phyloP scores from a whole-genome alignment of 1,139 yeast species.

The Saccharomyces pastorianus region DNA sequence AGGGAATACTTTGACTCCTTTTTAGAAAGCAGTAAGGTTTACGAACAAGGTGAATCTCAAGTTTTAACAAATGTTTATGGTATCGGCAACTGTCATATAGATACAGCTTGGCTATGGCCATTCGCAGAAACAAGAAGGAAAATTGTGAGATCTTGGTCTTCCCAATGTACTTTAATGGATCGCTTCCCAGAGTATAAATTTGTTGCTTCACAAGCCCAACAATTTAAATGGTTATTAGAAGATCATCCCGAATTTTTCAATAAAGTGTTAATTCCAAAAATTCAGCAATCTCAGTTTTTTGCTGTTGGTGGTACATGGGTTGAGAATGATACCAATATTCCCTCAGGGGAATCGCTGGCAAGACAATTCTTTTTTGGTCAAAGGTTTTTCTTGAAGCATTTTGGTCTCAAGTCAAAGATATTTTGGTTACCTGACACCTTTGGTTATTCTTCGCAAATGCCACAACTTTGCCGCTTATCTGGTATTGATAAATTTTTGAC shows the following conservation, averaged over 20 bases:
- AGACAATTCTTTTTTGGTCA: conserved; percentile 90
- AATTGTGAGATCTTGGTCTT: conserved; percentile 90
- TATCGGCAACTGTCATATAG: conserved; percentile 93
- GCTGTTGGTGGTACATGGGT: conserved; percentile 98
- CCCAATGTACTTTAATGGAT: conserved; percentile 78
- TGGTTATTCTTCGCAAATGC: conserved; percentile 92
- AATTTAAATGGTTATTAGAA: conserved; percentile 79
- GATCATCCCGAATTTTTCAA: conserved; percentile 77
- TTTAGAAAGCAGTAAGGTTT: conserved; percentile 59
- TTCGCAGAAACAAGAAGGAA: conserved; percentile 91
- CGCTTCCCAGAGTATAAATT: conserved; percentile 87
- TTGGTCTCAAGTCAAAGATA: conserved; percentile 64
- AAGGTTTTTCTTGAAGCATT: conserved; percentile 67
- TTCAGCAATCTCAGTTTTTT: conserved; percentile 64
- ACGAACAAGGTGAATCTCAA: conserved; percentile 31
- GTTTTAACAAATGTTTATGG: conserved; percentile 54
- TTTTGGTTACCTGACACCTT: conserved; percentile 97
- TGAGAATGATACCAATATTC: conserved; percentile 91
- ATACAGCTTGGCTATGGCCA: conserved; percentile 98
- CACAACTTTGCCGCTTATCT: conserved; percentile 80
- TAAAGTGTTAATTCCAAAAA: conserved; percentile 52
- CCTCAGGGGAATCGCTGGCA: conserved; percentile 80
- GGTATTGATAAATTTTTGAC: conserved; percentile 82
- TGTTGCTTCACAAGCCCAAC: conserved; percentile 95
- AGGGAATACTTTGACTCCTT: conserved; percentile 52